Evolutionary conservation across 2,329 filamentous ascomycete genomes (phyloP).

Genomic region (Penicillium carneum): DNA sequence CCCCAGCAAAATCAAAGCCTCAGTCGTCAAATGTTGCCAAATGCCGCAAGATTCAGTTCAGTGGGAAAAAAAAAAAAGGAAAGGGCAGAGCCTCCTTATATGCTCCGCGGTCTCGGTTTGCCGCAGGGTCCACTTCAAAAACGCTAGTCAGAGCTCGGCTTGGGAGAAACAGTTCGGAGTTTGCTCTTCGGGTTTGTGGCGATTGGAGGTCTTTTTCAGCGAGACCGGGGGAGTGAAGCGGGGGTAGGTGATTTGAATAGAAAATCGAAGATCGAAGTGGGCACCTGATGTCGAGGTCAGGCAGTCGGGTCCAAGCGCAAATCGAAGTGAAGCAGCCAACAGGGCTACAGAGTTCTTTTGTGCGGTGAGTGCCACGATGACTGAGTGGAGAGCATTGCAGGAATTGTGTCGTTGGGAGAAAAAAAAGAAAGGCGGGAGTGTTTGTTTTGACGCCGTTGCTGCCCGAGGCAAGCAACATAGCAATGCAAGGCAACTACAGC

Average conservation of each 20-base stretch:
- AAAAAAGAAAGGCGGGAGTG: slow-evolving; percentile 28
- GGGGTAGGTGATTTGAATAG: slow-evolving; percentile 8
- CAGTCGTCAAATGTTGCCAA: neutral
- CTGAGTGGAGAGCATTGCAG: slow-evolving; percentile 14
- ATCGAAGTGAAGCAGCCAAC: slow-evolving; percentile 23
- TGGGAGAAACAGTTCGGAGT: slow-evolving; percentile 14
- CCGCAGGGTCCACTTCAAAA: slow-evolving; percentile 25
- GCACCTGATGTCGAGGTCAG: slow-evolving; percentile 39
- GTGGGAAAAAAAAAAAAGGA: neutral
- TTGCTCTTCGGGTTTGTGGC: slow-evolving; percentile 9
- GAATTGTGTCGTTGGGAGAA: slow-evolving; percentile 19
- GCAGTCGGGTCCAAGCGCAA: slow-evolving; percentile 37
- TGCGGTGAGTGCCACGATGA: slow-evolving; percentile 22
- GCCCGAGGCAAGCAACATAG: slow-evolving; percentile 33
- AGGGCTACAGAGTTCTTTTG: slow-evolving; percentile 4
- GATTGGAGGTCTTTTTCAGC: slow-evolving; percentile 14
- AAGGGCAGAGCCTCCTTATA: slow-evolving; percentile 18
- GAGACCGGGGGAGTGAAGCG: neutral
- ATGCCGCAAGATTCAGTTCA: neutral
- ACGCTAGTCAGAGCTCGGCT: slow-evolving; percentile 25
- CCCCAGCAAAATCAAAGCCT: neutral
- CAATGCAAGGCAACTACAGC: slow-evolving; percentile 13
- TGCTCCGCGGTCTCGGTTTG: slow-evolving; percentile 22
- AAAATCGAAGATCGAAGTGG: slow-evolving; percentile 30
- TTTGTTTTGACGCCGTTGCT: slow-evolving; percentile 39